Evolutionary conservation across 441 rosid genomes (phyloP).

Genomic region (Pelargonium citronellum): DNA sequence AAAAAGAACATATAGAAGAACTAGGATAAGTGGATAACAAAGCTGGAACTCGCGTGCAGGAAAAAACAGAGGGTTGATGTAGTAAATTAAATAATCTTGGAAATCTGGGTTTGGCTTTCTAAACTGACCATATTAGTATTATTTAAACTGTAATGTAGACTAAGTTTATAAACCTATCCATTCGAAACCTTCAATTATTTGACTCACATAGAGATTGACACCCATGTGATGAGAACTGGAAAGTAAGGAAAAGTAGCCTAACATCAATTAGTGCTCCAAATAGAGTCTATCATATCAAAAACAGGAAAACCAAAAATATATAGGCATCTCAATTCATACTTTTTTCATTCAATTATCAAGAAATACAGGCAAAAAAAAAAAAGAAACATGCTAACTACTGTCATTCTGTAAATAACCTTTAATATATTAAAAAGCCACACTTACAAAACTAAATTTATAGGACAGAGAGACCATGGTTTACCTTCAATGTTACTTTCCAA

Average conservation of each 20-base stretch:
- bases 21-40: neutral
- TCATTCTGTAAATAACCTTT: neutral
- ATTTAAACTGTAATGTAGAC: neutral
- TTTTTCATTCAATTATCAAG: neutral
- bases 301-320: neutral
- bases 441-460: neutral
- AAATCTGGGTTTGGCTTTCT: neutral
- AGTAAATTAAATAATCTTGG: neutral
- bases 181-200: too few relatives aligned
- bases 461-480: constrained; percentile 14
- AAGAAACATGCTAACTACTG: neutral
- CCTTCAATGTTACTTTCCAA: constrained; percentile 86
- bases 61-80: neutral
- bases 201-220: too few relatives aligned
- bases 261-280: neutral
- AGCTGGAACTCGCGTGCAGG: neutral
- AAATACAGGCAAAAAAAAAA: neutral
- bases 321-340: neutral
- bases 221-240: too few relatives aligned
- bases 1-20: too few relatives aligned
- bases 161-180: neutral
- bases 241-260: too few relatives aligned
- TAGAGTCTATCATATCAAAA: neutral
- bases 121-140: neutral
- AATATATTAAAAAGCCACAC: neutral